A percentile compares a stretch with the other conserved stretches of the same genome.
Conservation (phyloP, 23 red algal genomes). For the Porphyridium purpureum region DNA sequence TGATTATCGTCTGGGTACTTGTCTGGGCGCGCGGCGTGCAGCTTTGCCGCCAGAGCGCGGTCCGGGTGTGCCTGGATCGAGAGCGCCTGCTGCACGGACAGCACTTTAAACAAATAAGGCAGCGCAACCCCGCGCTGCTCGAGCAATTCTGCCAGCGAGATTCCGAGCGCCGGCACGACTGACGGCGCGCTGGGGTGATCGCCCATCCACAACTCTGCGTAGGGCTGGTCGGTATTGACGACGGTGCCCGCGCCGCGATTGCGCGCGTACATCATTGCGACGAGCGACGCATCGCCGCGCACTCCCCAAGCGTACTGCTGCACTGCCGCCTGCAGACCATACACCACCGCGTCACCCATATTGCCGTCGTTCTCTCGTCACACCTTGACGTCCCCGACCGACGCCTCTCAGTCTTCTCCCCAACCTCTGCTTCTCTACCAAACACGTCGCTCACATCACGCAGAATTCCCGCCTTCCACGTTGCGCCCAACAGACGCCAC, state of each 20-base stretch:
- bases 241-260: background rate
- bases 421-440: too few relatives aligned
- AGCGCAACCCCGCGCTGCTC: background rate
- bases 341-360: background rate
- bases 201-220: conserved; percentile 96
- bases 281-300: conserved; percentile 1
- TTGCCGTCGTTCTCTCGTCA: too few relatives aligned
- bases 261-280: conserved; percentile 36
- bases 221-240: conserved; percentile 12
- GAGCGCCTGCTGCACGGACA: conserved; percentile 65
- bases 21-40: conserved; percentile 35
- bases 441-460: too few relatives aligned
- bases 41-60: conserved; percentile 20
- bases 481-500: too few relatives aligned
- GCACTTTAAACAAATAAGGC: conserved; percentile 88
- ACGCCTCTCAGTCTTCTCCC: too few relatives aligned
- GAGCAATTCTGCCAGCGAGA: background rate
- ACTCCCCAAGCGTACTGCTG: conserved; percentile 66
- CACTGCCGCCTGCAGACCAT: conserved; percentile 8
- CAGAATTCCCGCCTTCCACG: too few relatives aligned
- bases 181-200: conserved; percentile 58
- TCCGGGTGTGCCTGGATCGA: conserved; percentile 87
- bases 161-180: conserved; percentile 1
- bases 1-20: conserved; percentile 93
- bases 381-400: too few relatives aligned